These are phyloP conservation scores for Penicillium paradoxum DNA, from an alignment of 495 filamentous ascomycete genomes.

Conservation along the genomic window DNA sequence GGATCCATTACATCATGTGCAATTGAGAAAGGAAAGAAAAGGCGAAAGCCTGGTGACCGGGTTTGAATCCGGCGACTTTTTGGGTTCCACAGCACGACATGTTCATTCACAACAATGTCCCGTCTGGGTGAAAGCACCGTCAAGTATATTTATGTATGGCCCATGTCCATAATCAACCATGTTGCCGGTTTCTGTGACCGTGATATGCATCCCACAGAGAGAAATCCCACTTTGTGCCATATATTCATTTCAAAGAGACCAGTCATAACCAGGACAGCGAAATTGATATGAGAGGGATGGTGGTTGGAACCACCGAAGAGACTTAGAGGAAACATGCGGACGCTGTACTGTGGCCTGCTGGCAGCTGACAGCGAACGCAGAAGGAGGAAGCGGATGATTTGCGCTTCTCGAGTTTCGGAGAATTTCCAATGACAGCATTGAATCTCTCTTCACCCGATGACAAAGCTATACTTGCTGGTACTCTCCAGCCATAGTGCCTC, in stretches of 20 bases:
- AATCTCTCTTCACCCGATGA: neutral
- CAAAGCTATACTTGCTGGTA: neutral
- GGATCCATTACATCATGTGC: neutral
- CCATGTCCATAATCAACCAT: neutral
- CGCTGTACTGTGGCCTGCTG: neutral
- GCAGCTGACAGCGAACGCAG: neutral
- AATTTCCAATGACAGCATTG: neutral
- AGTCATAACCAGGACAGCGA: neutral
- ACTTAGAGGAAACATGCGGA: neutral
- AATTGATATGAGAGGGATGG: neutral
- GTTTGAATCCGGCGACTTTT: neutral
- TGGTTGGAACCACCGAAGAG: neutral
- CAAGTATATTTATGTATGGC: neutral
- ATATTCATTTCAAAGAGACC: neutral
- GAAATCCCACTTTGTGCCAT: neutral
- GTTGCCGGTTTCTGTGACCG: neutral
- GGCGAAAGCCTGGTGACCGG: neutral
- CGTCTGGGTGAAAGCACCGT: neutral
- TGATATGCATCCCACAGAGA: neutral
- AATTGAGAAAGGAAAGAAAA: neutral
- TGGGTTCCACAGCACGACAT: neutral
- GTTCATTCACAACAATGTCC: neutral
- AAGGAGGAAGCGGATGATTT: neutral
- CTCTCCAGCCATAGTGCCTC: slow-evolving; percentile 26
- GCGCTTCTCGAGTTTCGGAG: neutral